Conservation (phyloP, 2,329 filamentous ascomycete genomes). For the Furcasterigmium sp. region DNA sequence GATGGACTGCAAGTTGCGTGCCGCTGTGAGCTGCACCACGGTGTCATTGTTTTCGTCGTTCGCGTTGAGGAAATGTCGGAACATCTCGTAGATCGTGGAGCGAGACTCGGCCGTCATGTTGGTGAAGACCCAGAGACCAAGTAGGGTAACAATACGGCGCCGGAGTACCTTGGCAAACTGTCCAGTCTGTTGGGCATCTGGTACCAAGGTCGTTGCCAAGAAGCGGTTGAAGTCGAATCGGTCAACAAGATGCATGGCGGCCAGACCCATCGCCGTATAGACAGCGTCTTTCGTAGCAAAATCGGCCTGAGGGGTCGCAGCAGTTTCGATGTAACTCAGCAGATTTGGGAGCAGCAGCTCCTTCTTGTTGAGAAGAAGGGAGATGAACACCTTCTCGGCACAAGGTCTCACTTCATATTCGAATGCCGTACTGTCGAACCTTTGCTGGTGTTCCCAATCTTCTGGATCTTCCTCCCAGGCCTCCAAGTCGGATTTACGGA, state of each 20-base stretch:
- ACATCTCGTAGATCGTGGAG: slow-evolving; percentile 79
- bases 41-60: slow-evolving; percentile 78
- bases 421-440: slow-evolving; percentile 77
- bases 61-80: slow-evolving; percentile 75
- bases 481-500: slow-evolving; percentile 77
- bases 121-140: slow-evolving; percentile 85
- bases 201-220: slow-evolving; percentile 66
- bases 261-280: slow-evolving; percentile 86
- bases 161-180: slow-evolving; percentile 73
- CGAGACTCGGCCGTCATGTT: slow-evolving; percentile 65
- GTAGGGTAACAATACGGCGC: slow-evolving; percentile 79
- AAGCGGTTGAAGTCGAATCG: slow-evolving; percentile 81
- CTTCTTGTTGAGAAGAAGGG: slow-evolving; percentile 86
- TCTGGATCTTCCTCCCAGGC: slow-evolving; percentile 94
- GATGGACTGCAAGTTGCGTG: slow-evolving; percentile 73
- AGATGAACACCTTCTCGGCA: slow-evolving; percentile 88
- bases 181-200: slow-evolving; percentile 65
- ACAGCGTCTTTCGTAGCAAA: slow-evolving; percentile 88
- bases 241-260: slow-evolving; percentile 69
- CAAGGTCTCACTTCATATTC: slow-evolving; percentile 91
- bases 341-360: slow-evolving; percentile 73
- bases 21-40: slow-evolving; percentile 88
- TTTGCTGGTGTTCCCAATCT: slow-evolving; percentile 90
- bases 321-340: slow-evolving; percentile 74
- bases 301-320: slow-evolving; percentile 60